Base-by-base conservation (phyloP, 768 basidiomycete genomes). In the Pholiota conissans region DNA sequence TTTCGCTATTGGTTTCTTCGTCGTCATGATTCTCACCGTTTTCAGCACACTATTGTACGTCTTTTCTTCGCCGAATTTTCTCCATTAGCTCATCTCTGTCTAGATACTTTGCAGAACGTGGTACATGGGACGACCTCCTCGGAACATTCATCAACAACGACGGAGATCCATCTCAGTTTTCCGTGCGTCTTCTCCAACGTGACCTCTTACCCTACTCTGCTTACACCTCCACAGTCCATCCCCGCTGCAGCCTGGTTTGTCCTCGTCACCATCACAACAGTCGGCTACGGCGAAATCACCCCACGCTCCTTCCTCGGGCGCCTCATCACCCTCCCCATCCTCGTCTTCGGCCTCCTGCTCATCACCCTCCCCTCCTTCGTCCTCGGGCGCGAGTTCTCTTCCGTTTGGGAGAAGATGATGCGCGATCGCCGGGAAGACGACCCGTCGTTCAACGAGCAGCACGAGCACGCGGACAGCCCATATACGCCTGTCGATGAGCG, bases 291-390 rank as follows among this genome's bases (percentile, higher is more conserved):
- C 34, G 94, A 96, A 71, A 91, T 95, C 53, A 92, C 91, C 0
- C 94, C 94, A 0, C 84, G 90, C 11, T 92, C 92, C 1, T 86
- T 90, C 70, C 77, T 95, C n/a, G 94, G 94, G 0, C 86, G 92
- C 2, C 75, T 95, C 32, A 77, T 96, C 63, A 93, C 94, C 0
- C 74, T 95, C 0, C 94, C 94, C 0, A 81, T 97, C 18, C 84
- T 97, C 48, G 81, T 92, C 11, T 95, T 92, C 63, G 94, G 94
- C 2, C 78, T 96, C 9, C 79, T 97, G 0, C 79, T 95, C 39
- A 94, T 97, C 66, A 95, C 94, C 0, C 79, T 96, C 4, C 94
- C 94, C 6, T 90, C 86, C 65, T 96, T 97, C 66, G 94, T 97
- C 1, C 84, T 97, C 13, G 94, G 94, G 0, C 76, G 93, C 34